Conservation (phyloP, 1,284 basidiomycete genomes). For the Cryptococcus jaspeensis region DNA sequence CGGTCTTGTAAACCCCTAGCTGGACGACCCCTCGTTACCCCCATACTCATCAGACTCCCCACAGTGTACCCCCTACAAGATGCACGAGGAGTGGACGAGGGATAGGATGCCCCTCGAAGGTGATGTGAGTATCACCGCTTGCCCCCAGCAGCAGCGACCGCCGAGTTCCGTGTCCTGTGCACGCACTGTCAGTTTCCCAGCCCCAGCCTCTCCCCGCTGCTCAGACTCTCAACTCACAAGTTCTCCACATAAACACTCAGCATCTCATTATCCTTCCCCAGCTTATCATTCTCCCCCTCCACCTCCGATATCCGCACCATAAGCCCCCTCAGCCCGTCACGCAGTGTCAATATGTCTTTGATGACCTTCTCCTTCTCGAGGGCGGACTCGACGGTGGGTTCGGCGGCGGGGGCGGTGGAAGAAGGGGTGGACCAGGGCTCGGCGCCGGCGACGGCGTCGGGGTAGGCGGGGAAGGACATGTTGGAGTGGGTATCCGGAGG, state of each 20-base stretch:
- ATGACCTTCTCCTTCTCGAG: conserved; percentile 45
- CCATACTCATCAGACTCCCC: too few relatives aligned
- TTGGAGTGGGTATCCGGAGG: not conserved
- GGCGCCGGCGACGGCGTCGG: not conserved
- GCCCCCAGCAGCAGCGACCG: conserved; percentile 40
- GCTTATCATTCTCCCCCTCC: conserved; percentile 45
- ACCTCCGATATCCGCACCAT: conserved; percentile 42
- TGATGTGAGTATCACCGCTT: conserved; percentile 26
- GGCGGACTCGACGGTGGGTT: conserved; percentile 37
- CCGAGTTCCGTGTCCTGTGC: conserved; percentile 48
- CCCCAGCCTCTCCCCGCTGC: not conserved
- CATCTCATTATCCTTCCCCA: conserved; percentile 47
- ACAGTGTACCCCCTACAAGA: too few relatives aligned
- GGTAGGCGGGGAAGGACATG: conserved; percentile 11
- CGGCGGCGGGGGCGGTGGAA: not conserved
- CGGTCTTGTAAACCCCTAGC: too few relatives aligned
- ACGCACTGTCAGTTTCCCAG: not conserved
- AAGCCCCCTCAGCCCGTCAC: conserved; percentile 44
- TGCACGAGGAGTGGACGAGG: too few relatives aligned
- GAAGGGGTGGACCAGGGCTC: conserved; percentile 11
- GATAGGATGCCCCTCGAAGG: too few relatives aligned
- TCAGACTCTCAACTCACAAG: conserved; percentile 34
- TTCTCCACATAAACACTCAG: conserved; percentile 50
- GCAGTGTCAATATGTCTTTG: conserved; percentile 43
- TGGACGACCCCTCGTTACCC: too few relatives aligned